phyloP scores from a whole-genome alignment of 352 stramenopile species.

The Phytophthora litchii region DNA sequence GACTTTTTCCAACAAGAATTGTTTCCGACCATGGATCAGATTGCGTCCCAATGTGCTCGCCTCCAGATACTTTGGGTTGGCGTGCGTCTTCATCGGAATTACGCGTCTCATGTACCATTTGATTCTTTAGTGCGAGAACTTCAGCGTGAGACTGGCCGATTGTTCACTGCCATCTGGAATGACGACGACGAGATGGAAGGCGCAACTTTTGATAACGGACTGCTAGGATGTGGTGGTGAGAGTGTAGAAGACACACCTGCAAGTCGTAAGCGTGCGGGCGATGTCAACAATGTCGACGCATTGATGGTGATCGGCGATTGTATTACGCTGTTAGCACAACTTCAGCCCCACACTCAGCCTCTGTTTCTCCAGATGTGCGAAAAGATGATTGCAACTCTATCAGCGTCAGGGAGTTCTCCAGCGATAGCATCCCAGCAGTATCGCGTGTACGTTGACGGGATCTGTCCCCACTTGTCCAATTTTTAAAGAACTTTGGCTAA shows the following conservation, averaged over 20 bases:
- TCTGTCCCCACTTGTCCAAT: too few relatives aligned
- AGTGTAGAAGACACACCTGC: constrained; percentile 19
- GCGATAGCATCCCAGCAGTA: constrained; percentile 32
- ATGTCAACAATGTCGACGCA: constrained; percentile 33
- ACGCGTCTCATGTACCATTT: constrained; percentile 39
- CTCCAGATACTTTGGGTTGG: constrained; percentile 68
- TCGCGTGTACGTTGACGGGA: constrained; percentile 33
- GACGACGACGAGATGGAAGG: constrained; percentile 34
- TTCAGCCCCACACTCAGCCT: constrained; percentile 31
- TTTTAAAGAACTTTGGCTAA: background rate
- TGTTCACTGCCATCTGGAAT: constrained; percentile 26
- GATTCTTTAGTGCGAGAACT: constrained; percentile 54
- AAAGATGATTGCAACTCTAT: constrained; percentile 33
- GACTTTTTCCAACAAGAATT: constrained; percentile 68
- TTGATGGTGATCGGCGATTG: constrained; percentile 49
- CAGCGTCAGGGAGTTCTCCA: constrained; percentile 16
- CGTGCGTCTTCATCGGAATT: constrained; percentile 44
- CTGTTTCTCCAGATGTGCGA: constrained; percentile 40
- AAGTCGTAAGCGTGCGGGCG: constrained; percentile 15
- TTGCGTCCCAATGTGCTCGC: constrained; percentile 51
- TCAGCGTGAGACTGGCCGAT: constrained; percentile 36
- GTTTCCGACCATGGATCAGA: constrained; percentile 48
- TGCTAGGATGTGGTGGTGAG: constrained; percentile 34
- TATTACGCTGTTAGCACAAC: constrained; percentile 33
- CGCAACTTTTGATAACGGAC: constrained; percentile 48